Base-by-base conservation (phyloP, 345 rosid species). In the Geranium rotundifolium region DNA sequence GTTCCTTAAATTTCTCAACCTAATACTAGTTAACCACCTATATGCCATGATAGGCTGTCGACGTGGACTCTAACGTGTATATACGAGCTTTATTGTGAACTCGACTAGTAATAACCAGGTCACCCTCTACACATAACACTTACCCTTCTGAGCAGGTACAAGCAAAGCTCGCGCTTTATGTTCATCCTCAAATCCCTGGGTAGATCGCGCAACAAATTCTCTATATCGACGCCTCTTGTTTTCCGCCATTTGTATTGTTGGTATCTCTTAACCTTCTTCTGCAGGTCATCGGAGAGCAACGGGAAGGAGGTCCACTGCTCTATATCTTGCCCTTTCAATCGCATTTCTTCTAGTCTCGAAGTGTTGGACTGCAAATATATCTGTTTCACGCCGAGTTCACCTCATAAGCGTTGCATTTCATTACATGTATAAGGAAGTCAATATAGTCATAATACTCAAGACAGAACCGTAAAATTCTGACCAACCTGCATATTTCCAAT, bases 251-350 rank as follows among this genome's bases (percentile, higher is more conserved):
- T 88, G 69, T 88, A 86, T 64, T 91, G 96, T 68, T 91, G 89
- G 20, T 91, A 82, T 12, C 88, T 77, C 58, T 91, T 75, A 54
- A 88, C 83, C 31, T 89, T 77, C 70, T 78, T 74, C 71, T 86
- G 78, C 63, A 91, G 68, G 30, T 62, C 77, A 17, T 79, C 80
- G 9, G 97, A 95, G 18, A 91, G 84, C 63, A 84, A 59, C 2
- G 87, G 85, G 58, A 82, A 87, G 62, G 86, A 65, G 96, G 88
- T 91, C 97, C 97, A 91, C 71, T 86, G 91, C 54, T 91, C 96
- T 0, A 87, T 88, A 10, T 91, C 97, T 66, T 84, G 76, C 69
- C 97, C 79, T 75, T 86, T 91, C 49, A 88, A 81, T 75, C 89
- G 83, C 93, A 91, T 91, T 71, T 88, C 88, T 71, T 91, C 97